These are phyloP conservation scores for Elymus sibiricus DNA, from an alignment of 176 grass and related monocot genomes.

Conservation along the genomic window DNA sequence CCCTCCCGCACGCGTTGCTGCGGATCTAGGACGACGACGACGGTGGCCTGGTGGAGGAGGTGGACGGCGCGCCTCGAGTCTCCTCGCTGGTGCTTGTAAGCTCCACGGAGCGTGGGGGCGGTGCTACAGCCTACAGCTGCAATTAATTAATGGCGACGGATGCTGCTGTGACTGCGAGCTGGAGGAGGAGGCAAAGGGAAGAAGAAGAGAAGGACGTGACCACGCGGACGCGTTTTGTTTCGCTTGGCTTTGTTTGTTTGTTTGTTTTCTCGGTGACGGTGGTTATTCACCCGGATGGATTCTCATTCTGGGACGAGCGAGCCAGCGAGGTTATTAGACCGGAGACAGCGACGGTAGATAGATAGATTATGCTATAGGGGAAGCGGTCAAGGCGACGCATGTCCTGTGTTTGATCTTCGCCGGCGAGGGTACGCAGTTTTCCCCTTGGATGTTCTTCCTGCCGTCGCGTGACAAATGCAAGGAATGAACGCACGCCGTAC, in stretches of 20 bases:
- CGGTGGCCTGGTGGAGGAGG: neutral
- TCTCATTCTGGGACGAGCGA: no score
- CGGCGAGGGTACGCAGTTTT: no score
- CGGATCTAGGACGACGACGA: constrained; percentile 31
- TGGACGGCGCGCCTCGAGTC: constrained; percentile 21
- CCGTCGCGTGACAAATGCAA: neutral
- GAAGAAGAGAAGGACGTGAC: neutral
- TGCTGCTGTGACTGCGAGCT: neutral
- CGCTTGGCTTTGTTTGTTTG: neutral
- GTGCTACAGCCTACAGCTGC: constrained; percentile 9
- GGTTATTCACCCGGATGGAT: neutral
- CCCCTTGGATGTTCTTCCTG: neutral
- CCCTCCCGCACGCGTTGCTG: neutral
- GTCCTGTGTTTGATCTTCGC: no score
- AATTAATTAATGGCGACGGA: constrained; percentile 24
- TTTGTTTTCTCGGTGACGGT: neutral
- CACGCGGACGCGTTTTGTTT: neutral
- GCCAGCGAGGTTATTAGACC: no score
- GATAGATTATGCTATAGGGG: no score
- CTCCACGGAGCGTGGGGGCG: neutral
- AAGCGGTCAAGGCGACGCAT: no score
- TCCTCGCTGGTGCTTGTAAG: constrained; percentile 17
- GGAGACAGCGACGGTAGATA: no score
- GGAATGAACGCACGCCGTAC: neutral
- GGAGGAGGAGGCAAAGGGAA: neutral